Conservation (phyloP, 2,329 filamentous ascomycete species). For the Fulvia fulva region DNA sequence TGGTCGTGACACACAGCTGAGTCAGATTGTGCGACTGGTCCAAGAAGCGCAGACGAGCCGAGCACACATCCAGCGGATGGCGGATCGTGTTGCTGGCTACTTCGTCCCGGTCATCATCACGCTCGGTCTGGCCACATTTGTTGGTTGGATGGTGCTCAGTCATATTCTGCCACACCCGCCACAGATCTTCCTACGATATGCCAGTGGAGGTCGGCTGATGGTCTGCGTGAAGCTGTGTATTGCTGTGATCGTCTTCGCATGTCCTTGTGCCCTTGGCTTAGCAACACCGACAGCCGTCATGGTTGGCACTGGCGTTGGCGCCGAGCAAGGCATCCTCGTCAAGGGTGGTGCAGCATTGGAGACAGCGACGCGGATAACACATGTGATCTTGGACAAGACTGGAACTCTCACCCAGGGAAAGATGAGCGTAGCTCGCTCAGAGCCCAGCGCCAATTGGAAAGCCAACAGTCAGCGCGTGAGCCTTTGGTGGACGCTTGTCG, state of each 20-base stretch:
- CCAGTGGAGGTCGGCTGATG: slow-evolving; percentile 88
- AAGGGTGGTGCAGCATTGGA: slow-evolving; percentile 93
- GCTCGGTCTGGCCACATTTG: slow-evolving; percentile 79
- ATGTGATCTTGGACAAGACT: slow-evolving; percentile 92
- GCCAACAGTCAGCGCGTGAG: slow-evolving; percentile 63
- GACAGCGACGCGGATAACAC: slow-evolving; percentile 81
- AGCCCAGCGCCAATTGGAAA: slow-evolving; percentile 66
- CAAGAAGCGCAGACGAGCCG: slow-evolving; percentile 94
- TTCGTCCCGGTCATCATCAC: slow-evolving; percentile 88
- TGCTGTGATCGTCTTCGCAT: slow-evolving; percentile 96
- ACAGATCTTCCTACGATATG: slow-evolving; percentile 74
- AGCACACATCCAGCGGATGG: slow-evolving; percentile 89
- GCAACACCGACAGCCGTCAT: slow-evolving; percentile 96
- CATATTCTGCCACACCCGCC: slow-evolving; percentile 82
- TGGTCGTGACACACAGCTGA: slow-evolving; percentile 91
- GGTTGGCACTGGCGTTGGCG: slow-evolving; percentile 96
- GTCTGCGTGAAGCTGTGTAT: slow-evolving; percentile 97
- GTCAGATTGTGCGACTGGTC: slow-evolving; percentile 96
- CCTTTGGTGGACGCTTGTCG: slow-evolving; percentile 94
- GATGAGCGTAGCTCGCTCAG: slow-evolving; percentile 80
- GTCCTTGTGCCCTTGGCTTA: slow-evolving; percentile 91
- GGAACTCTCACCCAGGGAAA: slow-evolving; percentile 91
- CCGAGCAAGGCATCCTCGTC: slow-evolving; percentile 93
- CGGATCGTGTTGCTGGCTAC: slow-evolving; percentile 85
- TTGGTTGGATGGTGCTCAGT: slow-evolving; percentile 91